A percentile compares a stretch with the other conserved stretches of the same genome.
Conservation (phyloP, 306 rosid species). For the Mimosa bimucronata region DNA sequence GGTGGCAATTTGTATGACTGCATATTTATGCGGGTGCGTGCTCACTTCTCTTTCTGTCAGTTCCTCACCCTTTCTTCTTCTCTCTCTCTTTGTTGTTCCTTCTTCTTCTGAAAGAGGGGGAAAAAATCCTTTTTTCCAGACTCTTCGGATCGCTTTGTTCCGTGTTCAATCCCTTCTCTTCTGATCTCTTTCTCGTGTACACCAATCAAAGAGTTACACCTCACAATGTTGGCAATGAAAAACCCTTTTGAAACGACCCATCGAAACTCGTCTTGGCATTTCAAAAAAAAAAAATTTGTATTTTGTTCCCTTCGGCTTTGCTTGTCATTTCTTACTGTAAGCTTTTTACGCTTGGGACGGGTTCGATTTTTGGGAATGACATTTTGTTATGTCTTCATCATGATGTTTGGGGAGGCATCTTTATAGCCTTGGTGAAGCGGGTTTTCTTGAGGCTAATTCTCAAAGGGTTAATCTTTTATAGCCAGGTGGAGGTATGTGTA, state of each 20-base stretch:
- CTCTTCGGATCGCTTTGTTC: background rate
- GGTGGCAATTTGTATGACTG: conserved; percentile 50
- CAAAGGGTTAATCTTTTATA: too few relatives aligned
- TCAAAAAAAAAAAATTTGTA: too few relatives aligned
- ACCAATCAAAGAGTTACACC: background rate
- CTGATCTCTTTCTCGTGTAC: background rate
- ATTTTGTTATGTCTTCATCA: too few relatives aligned
- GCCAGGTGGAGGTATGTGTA: too few relatives aligned
- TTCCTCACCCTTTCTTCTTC: background rate
- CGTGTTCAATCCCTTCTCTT: background rate
- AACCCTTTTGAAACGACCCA: background rate
- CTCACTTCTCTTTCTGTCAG: conserved; percentile 59
- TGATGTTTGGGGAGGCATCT: background rate
- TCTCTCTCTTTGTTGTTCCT: background rate
- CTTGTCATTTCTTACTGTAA: background rate
- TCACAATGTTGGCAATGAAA: background rate
- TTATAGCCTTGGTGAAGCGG: too few relatives aligned
- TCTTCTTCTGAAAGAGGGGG: background rate
- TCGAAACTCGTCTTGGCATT: background rate
- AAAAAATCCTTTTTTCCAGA: background rate
- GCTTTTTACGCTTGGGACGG: too few relatives aligned
- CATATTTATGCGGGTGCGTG: conserved; percentile 52
- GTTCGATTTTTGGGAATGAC: background rate
- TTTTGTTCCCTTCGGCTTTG: background rate
- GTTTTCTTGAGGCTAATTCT: too few relatives aligned